A percentile compares a stretch with the other conserved stretches of the same genome.
These are phyloP conservation scores for Hypoxylon rickii DNA, from an alignment of 495 filamentous ascomycete genomes.

Conservation along the genomic window DNA sequence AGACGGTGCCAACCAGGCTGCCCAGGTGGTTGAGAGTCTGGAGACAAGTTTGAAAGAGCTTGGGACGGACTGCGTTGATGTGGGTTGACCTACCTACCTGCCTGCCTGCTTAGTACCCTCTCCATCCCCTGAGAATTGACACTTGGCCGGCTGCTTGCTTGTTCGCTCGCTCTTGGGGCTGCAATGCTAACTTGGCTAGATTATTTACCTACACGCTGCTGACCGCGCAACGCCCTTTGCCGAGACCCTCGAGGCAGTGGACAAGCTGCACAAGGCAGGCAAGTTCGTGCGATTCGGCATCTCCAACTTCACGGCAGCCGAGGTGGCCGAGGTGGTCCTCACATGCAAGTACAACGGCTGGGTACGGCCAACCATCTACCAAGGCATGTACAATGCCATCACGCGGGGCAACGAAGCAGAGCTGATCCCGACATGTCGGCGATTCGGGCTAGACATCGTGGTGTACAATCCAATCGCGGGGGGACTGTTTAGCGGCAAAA, in stretches of 20 bases:
- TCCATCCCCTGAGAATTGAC: too few relatives aligned
- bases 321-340: slow-evolving; percentile 87
- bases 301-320: slow-evolving; percentile 85
- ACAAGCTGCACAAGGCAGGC: slow-evolving; percentile 83
- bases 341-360: slow-evolving; percentile 79
- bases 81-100: too few relatives aligned
- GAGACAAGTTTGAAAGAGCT: slow-evolving; percentile 72
- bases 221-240: slow-evolving; percentile 79
- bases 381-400: slow-evolving; percentile 73
- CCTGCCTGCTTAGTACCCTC: too few relatives aligned
- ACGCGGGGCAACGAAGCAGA: slow-evolving; percentile 80
- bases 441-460: slow-evolving; percentile 85
- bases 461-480: slow-evolving; percentile 89
- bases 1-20: slow-evolving; percentile 63
- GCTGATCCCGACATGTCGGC: slow-evolving; percentile 76
- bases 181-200: slow-evolving; percentile 38
- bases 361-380: slow-evolving; percentile 71
- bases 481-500: slow-evolving; percentile 84
- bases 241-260: slow-evolving; percentile 75
- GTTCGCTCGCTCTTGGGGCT: too few relatives aligned
- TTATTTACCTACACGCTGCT: slow-evolving; percentile 86
- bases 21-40: slow-evolving; percentile 63
- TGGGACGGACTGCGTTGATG: slow-evolving; percentile 74
- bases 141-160: neutral
- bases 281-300: slow-evolving; percentile 85